Percentiles rank a stretch among this genome's conserved stretches.
Evolutionary conservation across 2,329 filamentous ascomycete species (phyloP).

Genomic region (Colletotrichum camelliae): DNA sequence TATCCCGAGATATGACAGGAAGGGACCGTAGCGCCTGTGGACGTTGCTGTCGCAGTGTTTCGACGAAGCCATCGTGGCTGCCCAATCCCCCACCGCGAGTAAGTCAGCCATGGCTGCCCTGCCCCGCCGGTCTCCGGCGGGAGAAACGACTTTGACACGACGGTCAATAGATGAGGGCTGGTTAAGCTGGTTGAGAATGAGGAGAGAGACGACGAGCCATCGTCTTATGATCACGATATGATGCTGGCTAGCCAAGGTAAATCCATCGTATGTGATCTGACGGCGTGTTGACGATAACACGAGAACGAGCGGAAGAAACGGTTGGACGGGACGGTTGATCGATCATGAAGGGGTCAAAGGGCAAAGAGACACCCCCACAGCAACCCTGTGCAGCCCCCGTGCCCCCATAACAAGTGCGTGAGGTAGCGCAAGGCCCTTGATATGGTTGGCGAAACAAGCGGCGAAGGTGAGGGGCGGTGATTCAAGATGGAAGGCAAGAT

Average conservation of each 20-base stretch:
- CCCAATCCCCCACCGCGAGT: not conserved
- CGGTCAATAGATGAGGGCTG: not conserved
- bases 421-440: not conserved
- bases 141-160: not conserved
- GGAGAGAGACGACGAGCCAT: not conserved
- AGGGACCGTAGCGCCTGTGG: not conserved
- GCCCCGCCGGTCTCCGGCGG: not conserved
- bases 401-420: not conserved
- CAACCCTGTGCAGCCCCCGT: not conserved
- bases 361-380: not conserved
- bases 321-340: not conserved
- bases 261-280: not conserved
- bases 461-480: not conserved
- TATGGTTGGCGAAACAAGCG: not conserved
- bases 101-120: not conserved
- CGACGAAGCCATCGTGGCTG: not conserved
- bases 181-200: not conserved
- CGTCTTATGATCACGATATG: not conserved
- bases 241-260: not conserved
- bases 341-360: not conserved
- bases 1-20: slow-evolving; percentile 13
- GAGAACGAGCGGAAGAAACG: not conserved
- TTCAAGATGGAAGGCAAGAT: not conserved
- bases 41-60: not conserved
- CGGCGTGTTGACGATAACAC: not conserved